Base-by-base conservation (phyloP, 2,329 filamentous ascomycete genomes). In the Arthrobotrys sphaeroides region DNA sequence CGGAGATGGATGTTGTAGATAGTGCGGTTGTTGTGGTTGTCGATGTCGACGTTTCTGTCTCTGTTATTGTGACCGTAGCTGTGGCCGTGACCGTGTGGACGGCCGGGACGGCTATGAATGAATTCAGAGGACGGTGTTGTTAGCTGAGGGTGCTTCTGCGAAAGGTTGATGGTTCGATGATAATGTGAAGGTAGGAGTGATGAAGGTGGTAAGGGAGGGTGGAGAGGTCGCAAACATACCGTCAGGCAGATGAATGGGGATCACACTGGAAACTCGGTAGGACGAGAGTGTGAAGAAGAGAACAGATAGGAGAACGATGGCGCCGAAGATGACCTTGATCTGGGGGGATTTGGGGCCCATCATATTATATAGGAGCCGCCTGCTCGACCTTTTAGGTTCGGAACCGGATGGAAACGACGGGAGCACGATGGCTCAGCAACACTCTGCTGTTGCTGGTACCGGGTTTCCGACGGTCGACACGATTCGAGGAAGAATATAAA, bases 281-380 rank as follows among this genome's bases (percentile, higher is more conserved):
- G 70, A 62, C 2, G 53, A 74, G 1, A 74, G 47, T 3, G 31
- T 49, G 55, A 68, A 74, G 33, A 67, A 43, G 9, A 68, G 22
- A 1, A 74, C 36, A 16, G 70, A 45, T 4, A 74, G 45, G 24
- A 68, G n/a, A 16, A 74, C 45, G 57, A 74, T 26, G 6, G 26
- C 28, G 6, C 43, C 62, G 12, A 74, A 68, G 55, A 40, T 26
- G 6, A 61, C 22, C 53, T 66, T 65, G 20, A 73, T 47, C 24
- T 45, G 51, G 4, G 60, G 51, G 26, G 43, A 22, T 18, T 66
- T 65, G 42, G 40, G 59, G 7, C 16, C 22, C 40, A 65, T 65
- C 40, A 42, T 65, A 13, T 13, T 18, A 20, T 40, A 36, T 40
- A 59, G n/a, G n/a, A n/a, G n/a, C n/a, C n/a, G n/a, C n/a, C n/a